A percentile compares a stretch with the other conserved stretches of the same genome.
These are phyloP conservation scores for Scenedesmus sp. DNA, from an alignment of 163 green algal genomes.

Conservation along the genomic window DNA sequence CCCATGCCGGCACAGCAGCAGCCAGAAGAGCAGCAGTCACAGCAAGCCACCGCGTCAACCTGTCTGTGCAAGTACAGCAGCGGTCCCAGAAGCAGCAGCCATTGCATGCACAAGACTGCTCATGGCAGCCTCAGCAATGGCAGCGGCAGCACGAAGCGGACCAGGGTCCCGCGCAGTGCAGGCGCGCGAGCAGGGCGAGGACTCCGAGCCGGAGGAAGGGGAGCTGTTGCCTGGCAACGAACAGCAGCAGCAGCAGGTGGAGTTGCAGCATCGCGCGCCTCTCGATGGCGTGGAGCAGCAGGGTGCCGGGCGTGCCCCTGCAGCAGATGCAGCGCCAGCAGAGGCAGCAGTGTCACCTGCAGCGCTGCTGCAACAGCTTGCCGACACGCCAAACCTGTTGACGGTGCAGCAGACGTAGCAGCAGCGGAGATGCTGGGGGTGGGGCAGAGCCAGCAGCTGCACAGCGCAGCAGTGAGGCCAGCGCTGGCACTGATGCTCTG, in stretches of 20 bases:
- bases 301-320: neutral
- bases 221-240: neutral
- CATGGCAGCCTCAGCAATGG: neutral
- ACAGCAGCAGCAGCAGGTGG: neutral
- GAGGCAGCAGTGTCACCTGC: neutral
- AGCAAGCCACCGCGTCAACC: neutral
- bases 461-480: neutral
- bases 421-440: neutral
- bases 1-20: neutral
- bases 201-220: neutral
- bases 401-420: neutral
- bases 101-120: neutral
- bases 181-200: neutral
- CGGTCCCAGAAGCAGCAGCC: conserved; percentile 2
- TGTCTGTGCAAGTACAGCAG: neutral
- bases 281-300: neutral
- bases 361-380: neutral
- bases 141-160: neutral
- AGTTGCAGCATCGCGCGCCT: neutral
- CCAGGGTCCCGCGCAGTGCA: neutral
- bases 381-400: neutral
- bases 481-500: neutral
- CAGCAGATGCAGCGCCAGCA: neutral
- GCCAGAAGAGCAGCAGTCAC: neutral
- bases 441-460: neutral